Base-by-base conservation (phyloP, 352 stramenopile species). In the Globisporangium barbulae region DNA sequence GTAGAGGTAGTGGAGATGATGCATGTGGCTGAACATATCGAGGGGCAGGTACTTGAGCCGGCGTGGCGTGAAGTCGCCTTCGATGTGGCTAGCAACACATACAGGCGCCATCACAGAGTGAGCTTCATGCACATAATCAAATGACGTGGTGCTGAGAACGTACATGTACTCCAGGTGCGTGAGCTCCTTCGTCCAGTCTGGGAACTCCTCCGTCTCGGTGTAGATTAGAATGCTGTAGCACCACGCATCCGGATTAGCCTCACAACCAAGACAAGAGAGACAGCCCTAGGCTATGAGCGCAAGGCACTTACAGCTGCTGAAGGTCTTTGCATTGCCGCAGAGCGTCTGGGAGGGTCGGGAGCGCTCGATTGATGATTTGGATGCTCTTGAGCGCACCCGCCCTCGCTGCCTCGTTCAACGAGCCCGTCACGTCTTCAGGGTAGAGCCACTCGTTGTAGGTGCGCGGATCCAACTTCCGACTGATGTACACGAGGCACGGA, bases 281-380 rank as follows among this genome's bases (percentile, higher is more conserved):
- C 37, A 47, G 25, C 25, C 25, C 25, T 28, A 28, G 25, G 25
- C 25, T 28, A 28, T 28, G 25, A 28, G 2, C 25, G 25, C 25
- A 28, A 28, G 25, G 25, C 48, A 60, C 65, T 6, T 57, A 69
- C 65, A 71, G 33, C n/a, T 71, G 65, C 25, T 61, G n/a, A 12
- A 71, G 53, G 10, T 15, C 1, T 19, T 53, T 71, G 65, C 61
- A 69, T 13, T 28, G 28, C 3, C 42, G 25, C 2, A 71, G 30
- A 21, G 41, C 49, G 5, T 53, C 53, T 0, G 65, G 65, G 13
- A 71, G 39, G 8, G 53, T 65, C 48, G 65, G 53, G 3, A 71
- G 49, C n/a, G 45, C 65, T 21, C 61, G 53, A 22, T 71, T 71
- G 28, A 65, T 41, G 44, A 71, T 69, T n/a, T 69, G 56, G 8